These are phyloP conservation scores for Aspergillus persii DNA, from an alignment of 2,329 filamentous ascomycete species.

Conservation along the genomic window DNA sequence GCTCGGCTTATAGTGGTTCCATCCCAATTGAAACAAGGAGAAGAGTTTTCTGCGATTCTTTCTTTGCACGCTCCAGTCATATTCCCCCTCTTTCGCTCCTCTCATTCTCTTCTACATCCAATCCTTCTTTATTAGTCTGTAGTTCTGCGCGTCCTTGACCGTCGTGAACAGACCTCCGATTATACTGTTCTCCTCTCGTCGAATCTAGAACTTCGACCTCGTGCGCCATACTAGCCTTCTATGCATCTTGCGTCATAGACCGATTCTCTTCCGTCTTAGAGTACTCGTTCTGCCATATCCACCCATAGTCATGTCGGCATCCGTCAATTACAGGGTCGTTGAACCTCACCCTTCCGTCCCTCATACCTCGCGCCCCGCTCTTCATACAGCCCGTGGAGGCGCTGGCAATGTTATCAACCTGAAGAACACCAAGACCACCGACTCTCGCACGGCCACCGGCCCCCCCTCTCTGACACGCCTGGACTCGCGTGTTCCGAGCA, in stretches of 20 bases:
- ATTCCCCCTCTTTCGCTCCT: neutral
- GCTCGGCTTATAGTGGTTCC: neutral
- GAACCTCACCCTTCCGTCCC: conserved; percentile 62
- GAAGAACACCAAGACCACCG: conserved; percentile 52
- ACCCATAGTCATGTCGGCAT: conserved; percentile 29
- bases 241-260: conserved; percentile 4
- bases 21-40: neutral
- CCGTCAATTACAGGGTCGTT: conserved; percentile 53
- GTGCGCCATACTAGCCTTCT: neutral
- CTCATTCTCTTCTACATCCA: neutral
- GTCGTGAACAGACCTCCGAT: neutral
- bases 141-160: neutral
- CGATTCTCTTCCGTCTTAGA: neutral
- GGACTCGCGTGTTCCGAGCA: conserved; percentile 41
- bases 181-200: neutral
- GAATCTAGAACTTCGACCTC: neutral
- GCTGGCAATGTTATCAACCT: conserved; percentile 58
- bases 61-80: neutral
- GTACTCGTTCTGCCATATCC: conserved; percentile 4
- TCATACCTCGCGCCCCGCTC: conserved; percentile 46
- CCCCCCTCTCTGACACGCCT: conserved; percentile 52
- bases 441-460: conserved; percentile 42
- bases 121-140: neutral
- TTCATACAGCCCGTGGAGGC: conserved; percentile 56
- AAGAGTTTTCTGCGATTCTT: neutral